These are phyloP conservation scores for Aaosphaeria pasadenensis DNA, from an alignment of 2,329 filamentous ascomycete species.

Conservation along the genomic window DNA sequence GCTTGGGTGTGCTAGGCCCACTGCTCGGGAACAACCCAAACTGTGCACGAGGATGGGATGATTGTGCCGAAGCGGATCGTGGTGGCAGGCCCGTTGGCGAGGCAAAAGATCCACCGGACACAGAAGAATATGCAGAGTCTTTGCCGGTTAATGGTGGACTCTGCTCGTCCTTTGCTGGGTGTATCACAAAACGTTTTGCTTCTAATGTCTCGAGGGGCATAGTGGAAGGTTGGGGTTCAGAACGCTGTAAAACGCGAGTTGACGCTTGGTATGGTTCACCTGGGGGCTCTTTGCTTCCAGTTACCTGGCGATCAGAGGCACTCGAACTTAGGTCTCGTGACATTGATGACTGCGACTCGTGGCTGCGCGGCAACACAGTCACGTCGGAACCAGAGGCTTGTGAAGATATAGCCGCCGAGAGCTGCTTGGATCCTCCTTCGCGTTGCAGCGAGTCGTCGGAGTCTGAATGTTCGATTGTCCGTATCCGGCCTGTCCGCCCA, in stretches of 20 bases:
- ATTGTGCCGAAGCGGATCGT: constrained; percentile 27
- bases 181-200: constrained; percentile 1
- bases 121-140: constrained; percentile 39
- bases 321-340: constrained; percentile 11
- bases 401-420: constrained; percentile 3
- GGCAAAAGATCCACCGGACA: constrained; percentile 31
- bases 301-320: constrained; percentile 6
- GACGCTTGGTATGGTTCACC: constrained; percentile 11
- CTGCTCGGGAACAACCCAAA: constrained; percentile 35
- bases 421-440: constrained; percentile 6
- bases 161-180: constrained; percentile 11
- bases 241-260: constrained; percentile 1
- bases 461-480: constrained; percentile 15
- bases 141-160: constrained; percentile 35
- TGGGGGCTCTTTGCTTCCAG: neutral
- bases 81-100: constrained; percentile 20
- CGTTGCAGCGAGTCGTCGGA: constrained; percentile 17
- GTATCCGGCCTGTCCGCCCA: constrained; percentile 5
- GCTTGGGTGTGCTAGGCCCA: constrained; percentile 28
- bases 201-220: constrained; percentile 7
- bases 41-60: constrained; percentile 29
- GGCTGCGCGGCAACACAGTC: constrained; percentile 11
- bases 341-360: neutral
- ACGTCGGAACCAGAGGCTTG: constrained; percentile 9
- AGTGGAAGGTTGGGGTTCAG: constrained; percentile 5